Evolutionary conservation across 805 yeast species (phyloP).

Genomic region (Metschnikowia picachoensis): DNA sequence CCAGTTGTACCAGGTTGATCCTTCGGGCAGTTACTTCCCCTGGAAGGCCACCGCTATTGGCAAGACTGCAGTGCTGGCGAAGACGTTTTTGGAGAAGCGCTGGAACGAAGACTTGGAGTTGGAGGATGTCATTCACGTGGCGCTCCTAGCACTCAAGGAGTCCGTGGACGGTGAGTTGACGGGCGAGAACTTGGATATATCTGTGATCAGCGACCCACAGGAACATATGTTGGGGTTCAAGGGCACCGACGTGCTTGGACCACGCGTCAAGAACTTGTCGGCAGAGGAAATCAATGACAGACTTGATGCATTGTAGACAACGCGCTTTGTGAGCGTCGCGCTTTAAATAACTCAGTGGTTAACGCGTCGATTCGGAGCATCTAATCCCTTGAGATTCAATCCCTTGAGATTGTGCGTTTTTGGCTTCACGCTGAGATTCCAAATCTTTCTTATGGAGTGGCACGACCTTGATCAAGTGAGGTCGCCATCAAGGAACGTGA

Average conservation of each 20-base stretch:
- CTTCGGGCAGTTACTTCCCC: constrained; percentile 95
- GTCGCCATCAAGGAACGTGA: too few species aligned
- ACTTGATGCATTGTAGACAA: constrained; percentile 73
- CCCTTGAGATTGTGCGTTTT: too few species aligned
- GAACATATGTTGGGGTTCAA: constrained; percentile 78
- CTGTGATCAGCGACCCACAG: constrained; percentile 79
- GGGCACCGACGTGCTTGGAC: constrained; percentile 83
- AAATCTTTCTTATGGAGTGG: too few species aligned
- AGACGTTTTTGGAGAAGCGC: constrained; percentile 94
- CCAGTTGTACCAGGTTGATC: constrained; percentile 94
- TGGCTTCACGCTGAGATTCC: too few species aligned
- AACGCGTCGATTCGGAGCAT: too few species aligned
- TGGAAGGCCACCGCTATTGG: constrained; percentile 99
- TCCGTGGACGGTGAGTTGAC: constrained; percentile 97
- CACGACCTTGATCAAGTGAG: too few species aligned
- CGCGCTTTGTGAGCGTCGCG: neutral
- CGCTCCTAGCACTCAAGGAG: constrained; percentile 89
- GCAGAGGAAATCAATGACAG: constrained; percentile 95
- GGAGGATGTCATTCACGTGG: constrained; percentile 97
- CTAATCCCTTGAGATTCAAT: too few species aligned
- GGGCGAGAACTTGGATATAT: constrained; percentile 92
- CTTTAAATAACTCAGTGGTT: too few species aligned
- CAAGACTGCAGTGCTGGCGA: constrained; percentile 92
- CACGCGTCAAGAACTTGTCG: constrained; percentile 79
- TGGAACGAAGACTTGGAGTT: constrained; percentile 97